Evolutionary conservation across 2,329 filamentous ascomycete species (phyloP).

Genomic region (Botrytis elliptica): DNA sequence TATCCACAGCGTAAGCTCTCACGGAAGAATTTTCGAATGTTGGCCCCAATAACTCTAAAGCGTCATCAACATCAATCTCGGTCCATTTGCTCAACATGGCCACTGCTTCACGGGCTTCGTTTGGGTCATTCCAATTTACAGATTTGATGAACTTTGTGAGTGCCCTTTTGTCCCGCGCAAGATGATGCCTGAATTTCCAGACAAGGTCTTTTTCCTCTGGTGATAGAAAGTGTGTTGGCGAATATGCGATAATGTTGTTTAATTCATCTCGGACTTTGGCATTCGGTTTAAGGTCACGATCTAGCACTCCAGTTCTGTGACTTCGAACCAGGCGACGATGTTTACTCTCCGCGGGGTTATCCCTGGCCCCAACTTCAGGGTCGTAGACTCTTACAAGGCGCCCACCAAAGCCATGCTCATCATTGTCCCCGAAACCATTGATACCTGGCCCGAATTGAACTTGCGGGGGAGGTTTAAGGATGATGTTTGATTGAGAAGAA

Average conservation of each 20-base stretch:
- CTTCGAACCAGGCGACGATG: constrained; percentile 89
- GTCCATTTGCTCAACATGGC: constrained; percentile 92
- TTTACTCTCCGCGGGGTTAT: constrained; percentile 94
- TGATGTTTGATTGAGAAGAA: constrained; percentile 64
- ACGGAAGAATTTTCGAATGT: constrained; percentile 87
- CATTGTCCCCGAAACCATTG: constrained; percentile 59
- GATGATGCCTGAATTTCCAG: constrained; percentile 95
- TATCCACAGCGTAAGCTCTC: constrained; percentile 88
- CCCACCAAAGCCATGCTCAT: constrained; percentile 49
- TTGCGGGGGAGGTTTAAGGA: constrained; percentile 78
- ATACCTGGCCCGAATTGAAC: constrained; percentile 91
- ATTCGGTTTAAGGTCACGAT: constrained; percentile 94
- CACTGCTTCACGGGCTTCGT: constrained; percentile 84
- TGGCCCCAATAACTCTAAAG: constrained; percentile 87
- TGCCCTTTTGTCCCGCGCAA: constrained; percentile 87
- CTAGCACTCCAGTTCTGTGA: constrained; percentile 84
- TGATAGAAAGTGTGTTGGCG: constrained; percentile 82
- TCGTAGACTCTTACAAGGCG: constrained; percentile 86
- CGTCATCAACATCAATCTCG: constrained; percentile 95
- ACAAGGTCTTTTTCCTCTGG: constrained; percentile 93
- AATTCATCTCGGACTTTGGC: constrained; percentile 93
- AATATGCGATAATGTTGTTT: constrained; percentile 86
- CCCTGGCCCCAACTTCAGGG: constrained; percentile 81
- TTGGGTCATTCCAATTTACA: constrained; percentile 85
- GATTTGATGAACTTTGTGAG: constrained; percentile 98